These are phyloP conservation scores for Saccharum hybrid DNA, from an alignment of 202 grass and related monocot species.

Conservation along the genomic window DNA sequence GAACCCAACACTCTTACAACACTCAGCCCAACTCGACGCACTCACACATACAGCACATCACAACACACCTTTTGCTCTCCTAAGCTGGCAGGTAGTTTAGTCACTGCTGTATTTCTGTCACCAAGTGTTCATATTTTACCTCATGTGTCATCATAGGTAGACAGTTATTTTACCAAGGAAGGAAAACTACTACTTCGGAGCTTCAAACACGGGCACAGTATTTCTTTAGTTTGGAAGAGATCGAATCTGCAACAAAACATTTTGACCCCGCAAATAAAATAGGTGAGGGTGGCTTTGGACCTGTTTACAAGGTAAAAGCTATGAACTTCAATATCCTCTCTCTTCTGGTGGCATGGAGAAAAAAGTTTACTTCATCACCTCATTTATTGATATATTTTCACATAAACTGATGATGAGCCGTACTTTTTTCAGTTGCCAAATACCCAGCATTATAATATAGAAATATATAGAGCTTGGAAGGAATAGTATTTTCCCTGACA, in stretches of 20 bases:
- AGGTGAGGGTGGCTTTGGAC: conserved; percentile 92
- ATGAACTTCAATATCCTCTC: conserved; percentile 10
- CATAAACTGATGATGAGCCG: background rate
- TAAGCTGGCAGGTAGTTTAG: no score
- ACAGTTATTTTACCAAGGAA: conserved; percentile 42
- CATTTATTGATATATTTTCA: background rate
- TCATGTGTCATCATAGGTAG: conserved; percentile 43
- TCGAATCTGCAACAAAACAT: conserved; percentile 74
- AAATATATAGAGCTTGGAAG: background rate
- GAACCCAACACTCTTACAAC: no score
- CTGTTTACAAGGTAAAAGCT: conserved; percentile 85
- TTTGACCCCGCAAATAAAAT: conserved; percentile 87
- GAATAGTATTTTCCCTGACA: background rate
- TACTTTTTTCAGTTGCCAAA: background rate
- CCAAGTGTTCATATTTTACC: conserved; percentile 26
- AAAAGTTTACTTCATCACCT: conserved; percentile 15
- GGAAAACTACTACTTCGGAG: conserved; percentile 52
- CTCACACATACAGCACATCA: no score
- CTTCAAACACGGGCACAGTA: conserved; percentile 69
- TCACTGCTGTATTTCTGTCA: conserved; percentile 7
- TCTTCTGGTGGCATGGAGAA: conserved; percentile 20
- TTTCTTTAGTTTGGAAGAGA: conserved; percentile 79
- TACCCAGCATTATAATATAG: background rate
- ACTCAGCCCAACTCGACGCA: no score
- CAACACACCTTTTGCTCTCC: no score